Evolutionary conservation across 2,329 filamentous ascomycete species (phyloP).

Genomic region (Trichoderma afroharzianum): DNA sequence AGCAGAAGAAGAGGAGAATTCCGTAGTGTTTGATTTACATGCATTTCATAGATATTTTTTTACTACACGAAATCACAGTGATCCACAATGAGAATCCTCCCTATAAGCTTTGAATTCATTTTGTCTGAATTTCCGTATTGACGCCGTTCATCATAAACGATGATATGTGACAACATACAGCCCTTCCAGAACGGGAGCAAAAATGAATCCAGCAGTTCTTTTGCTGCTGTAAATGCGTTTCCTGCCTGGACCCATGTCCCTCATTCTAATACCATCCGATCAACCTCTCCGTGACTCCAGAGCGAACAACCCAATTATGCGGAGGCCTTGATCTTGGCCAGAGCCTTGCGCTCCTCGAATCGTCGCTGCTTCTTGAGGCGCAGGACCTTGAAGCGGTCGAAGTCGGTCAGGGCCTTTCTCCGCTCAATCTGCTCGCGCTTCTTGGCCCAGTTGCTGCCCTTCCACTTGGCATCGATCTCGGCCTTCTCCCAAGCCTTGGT

Average conservation of each 20-base stretch:
- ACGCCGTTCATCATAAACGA: slow-evolving; percentile 60
- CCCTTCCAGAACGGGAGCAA: slow-evolving; percentile 55
- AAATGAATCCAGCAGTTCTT: slow-evolving; percentile 58
- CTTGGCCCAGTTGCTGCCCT: slow-evolving; percentile 90
- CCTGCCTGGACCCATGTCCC: slow-evolving; percentile 35
- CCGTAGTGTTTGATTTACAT: slow-evolving; percentile 28
- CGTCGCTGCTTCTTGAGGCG: slow-evolving; percentile 99
- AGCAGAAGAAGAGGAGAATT: neutral
- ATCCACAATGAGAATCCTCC: slow-evolving; percentile 25
- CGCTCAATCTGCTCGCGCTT: slow-evolving; percentile 80
- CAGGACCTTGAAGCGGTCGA: slow-evolving; percentile 99
- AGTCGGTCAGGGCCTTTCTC: slow-evolving; percentile 91
- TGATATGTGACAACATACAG: slow-evolving; percentile 64
- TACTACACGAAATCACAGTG: slow-evolving; percentile 22
- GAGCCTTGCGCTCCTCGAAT: slow-evolving; percentile 95
- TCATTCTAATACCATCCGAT: slow-evolving; percentile 37
- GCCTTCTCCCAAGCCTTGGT: slow-evolving; percentile 88
- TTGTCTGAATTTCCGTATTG: slow-evolving; percentile 58
- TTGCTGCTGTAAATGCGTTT: slow-evolving; percentile 37
- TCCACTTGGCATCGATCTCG: slow-evolving; percentile 91
- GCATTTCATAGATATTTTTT: slow-evolving; percentile 21
- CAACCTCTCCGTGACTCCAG: slow-evolving; percentile 31
- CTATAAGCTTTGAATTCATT: slow-evolving; percentile 37
- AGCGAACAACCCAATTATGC: slow-evolving; percentile 52
- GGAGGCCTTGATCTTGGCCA: slow-evolving; percentile 85